phyloP scores from a whole-genome alignment of 2,329 filamentous ascomycete species.

The Hymenoscyphus fructigenus region DNA sequence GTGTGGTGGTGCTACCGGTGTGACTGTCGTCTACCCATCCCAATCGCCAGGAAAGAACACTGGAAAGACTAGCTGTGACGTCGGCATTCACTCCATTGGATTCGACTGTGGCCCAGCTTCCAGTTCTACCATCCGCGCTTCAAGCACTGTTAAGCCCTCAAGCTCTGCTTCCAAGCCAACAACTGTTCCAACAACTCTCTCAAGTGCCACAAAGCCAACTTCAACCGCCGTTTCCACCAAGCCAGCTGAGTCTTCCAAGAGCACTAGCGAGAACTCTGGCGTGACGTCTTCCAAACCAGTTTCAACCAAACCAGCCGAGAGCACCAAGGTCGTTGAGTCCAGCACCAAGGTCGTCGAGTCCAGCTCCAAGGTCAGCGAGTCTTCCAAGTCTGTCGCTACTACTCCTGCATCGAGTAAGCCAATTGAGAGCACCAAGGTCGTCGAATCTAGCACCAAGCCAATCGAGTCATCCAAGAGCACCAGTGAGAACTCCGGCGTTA shows the following conservation, averaged over 20 bases:
- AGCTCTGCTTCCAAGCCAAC: slow-evolving; percentile 18
- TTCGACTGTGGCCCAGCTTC: slow-evolving; percentile 64
- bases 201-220: slow-evolving; percentile 9
- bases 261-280: neutral
- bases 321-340: neutral
- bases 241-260: neutral
- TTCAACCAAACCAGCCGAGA: too few species aligned
- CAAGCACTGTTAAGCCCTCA: slow-evolving; percentile 22
- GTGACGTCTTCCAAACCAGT: too few species aligned
- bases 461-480: neutral
- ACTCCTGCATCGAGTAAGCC: neutral
- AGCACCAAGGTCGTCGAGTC: neutral
- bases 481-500: neutral
- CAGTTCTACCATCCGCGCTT: slow-evolving; percentile 22
- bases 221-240: slow-evolving; percentile 22
- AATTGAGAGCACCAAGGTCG: neutral
- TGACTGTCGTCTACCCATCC: slow-evolving; percentile 67
- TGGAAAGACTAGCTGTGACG: slow-evolving; percentile 57
- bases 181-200: slow-evolving; percentile 15
- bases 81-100: slow-evolving; percentile 71
- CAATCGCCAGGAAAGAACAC: slow-evolving; percentile 47
- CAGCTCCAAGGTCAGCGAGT: neutral
- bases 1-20: slow-evolving; percentile 86
- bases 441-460: neutral
- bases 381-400: neutral